A percentile compares a stretch with the other conserved stretches of the same genome.
Evolutionary conservation across 2,329 filamentous ascomycete genomes (phyloP).

Genomic region (Aspergillus transmontanensis): DNA sequence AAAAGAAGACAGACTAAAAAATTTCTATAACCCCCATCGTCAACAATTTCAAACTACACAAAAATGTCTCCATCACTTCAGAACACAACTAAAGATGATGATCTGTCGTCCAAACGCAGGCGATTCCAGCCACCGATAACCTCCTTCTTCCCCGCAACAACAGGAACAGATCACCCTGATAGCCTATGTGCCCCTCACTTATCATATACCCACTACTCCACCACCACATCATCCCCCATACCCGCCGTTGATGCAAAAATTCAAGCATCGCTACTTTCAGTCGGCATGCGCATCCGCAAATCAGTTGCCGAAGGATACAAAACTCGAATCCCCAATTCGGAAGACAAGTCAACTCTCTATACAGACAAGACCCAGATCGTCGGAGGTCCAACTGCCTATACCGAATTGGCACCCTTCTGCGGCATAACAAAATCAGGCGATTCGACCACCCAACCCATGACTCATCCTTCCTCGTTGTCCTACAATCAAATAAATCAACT

Average conservation of each 20-base stretch:
- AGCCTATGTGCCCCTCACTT: slow-evolving; percentile 20
- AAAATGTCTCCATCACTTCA: slow-evolving; percentile 22
- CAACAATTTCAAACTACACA: slow-evolving; percentile 2
- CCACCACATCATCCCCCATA: slow-evolving; percentile 42
- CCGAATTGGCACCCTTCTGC: slow-evolving; percentile 77
- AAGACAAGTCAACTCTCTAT: slow-evolving; percentile 17
- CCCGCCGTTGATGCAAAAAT: slow-evolving; percentile 65
- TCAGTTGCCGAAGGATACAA: slow-evolving; percentile 93
- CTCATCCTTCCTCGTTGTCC: background rate
- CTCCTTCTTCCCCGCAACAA: slow-evolving; percentile 36
- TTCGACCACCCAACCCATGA: slow-evolving; percentile 13
- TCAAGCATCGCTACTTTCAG: slow-evolving; percentile 81
- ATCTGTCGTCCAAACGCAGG: slow-evolving; percentile 43
- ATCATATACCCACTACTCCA: slow-evolving; percentile 45
- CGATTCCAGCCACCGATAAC: slow-evolving; percentile 50
- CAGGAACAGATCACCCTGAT: slow-evolving; percentile 8
- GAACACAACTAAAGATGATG: slow-evolving; percentile 18
- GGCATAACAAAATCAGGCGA: slow-evolving; percentile 77
- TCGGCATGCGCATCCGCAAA: slow-evolving; percentile 94
- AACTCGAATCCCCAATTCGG: slow-evolving; percentile 52
- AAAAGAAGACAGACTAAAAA: background rate
- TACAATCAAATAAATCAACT: slow-evolving; percentile 25
- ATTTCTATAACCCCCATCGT: background rate
- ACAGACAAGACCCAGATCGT: slow-evolving; percentile 8
- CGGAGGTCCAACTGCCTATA: slow-evolving; percentile 32